Conservation (phyloP, 2,329 filamentous ascomycete species). For the Aspergillus unguis region DNA sequence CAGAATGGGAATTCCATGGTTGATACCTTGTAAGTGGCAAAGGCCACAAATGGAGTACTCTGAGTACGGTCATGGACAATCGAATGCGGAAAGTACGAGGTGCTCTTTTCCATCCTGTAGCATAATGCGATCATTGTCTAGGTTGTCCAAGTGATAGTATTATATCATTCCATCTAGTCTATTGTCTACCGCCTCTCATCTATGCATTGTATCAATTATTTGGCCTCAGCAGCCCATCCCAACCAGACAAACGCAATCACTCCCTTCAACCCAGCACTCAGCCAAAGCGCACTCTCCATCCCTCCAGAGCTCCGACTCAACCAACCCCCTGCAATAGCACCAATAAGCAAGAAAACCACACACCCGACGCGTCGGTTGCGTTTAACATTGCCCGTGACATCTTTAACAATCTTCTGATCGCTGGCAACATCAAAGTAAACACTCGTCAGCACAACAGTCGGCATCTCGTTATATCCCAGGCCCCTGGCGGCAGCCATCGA, state of each 20-base stretch:
- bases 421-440: slow-evolving; percentile 46
- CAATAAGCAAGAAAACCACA: slow-evolving; percentile 38
- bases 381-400: slow-evolving; percentile 38
- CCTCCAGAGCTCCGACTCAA: slow-evolving; percentile 41
- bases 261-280: slow-evolving; percentile 41
- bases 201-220: too few species aligned
- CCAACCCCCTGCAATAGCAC: slow-evolving; percentile 44
- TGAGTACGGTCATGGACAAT: too few species aligned
- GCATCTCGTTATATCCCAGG: slow-evolving; percentile 44
- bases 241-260: slow-evolving; percentile 36
- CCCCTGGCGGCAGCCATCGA: slow-evolving; percentile 43
- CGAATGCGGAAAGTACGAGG: too few species aligned
- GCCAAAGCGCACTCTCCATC: slow-evolving; percentile 45
- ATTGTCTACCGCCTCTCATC: neutral
- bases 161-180: neutral
- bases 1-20: neutral
- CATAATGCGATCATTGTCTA: too few species aligned
- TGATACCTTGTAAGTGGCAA: neutral
- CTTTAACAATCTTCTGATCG: slow-evolving; percentile 35
- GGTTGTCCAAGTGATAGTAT: too few species aligned
- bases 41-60: neutral
- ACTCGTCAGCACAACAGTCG: slow-evolving; percentile 46
- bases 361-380: slow-evolving; percentile 37
- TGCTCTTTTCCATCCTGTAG: too few species aligned
- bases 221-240: slow-evolving; percentile 33